phyloP scores from a whole-genome alignment of 2,329 filamentous ascomycete species.

The Epichloe uncinata region DNA sequence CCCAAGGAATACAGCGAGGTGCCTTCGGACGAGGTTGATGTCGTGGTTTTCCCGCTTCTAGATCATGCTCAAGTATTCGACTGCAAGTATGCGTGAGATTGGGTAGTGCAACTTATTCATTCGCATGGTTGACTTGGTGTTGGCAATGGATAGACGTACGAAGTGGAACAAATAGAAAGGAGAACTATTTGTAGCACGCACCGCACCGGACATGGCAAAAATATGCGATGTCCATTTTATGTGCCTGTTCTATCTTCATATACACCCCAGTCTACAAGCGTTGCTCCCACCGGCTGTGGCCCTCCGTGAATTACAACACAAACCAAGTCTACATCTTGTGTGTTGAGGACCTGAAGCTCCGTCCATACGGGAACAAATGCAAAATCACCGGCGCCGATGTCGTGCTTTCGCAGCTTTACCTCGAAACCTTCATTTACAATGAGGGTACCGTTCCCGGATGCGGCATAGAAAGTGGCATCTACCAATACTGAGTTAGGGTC shows the following conservation, averaged over 20 bases:
- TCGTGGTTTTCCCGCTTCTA: constrained; percentile 45
- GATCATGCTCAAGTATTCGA: constrained; percentile 54
- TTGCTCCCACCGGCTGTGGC: constrained; percentile 45
- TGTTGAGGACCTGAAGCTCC: constrained; percentile 58
- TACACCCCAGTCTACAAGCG: constrained; percentile 49
- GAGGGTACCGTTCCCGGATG: constrained; percentile 46
- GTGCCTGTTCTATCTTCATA: constrained; percentile 18
- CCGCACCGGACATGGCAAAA: background rate
- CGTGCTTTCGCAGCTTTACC: constrained; percentile 36
- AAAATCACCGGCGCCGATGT: constrained; percentile 52
- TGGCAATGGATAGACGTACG: background rate
- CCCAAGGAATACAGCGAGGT: constrained; percentile 5
- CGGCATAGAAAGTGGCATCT: constrained; percentile 58
- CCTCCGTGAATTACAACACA: constrained; percentile 56
- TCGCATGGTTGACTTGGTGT: constrained; percentile 10
- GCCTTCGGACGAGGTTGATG: constrained; percentile 27
- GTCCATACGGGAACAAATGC: constrained; percentile 56
- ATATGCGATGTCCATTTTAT: background rate
- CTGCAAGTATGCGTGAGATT: constrained; percentile 13
- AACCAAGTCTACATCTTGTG: constrained; percentile 44
- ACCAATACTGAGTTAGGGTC: background rate
- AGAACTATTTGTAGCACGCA: background rate
- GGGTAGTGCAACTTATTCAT: constrained; percentile 18
- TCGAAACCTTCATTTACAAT: constrained; percentile 43
- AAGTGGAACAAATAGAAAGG: background rate